phyloP scores from a whole-genome alignment of 345 rosid species.

The Nasturtium officinale region DNA sequence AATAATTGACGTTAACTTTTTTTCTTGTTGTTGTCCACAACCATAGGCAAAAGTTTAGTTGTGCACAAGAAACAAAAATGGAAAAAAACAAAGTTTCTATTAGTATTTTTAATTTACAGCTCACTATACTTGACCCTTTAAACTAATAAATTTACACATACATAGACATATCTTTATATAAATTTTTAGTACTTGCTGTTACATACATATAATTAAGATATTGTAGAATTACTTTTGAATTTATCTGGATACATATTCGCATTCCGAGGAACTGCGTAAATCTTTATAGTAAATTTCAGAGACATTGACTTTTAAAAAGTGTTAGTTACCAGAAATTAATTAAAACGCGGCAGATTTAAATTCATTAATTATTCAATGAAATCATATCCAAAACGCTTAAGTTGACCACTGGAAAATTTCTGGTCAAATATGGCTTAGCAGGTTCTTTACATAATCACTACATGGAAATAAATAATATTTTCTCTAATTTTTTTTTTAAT shows the following conservation, averaged over 20 bases:
- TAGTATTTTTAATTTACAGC: constrained; percentile 21
- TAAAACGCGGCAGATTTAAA: constrained; percentile 12
- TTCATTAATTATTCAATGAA: neutral
- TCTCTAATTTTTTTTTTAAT: neutral
- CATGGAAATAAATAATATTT: neutral
- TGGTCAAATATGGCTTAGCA: constrained; percentile 40
- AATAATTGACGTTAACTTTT: constrained; percentile 23
- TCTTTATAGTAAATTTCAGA: constrained; percentile 12
- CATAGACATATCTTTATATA: constrained; percentile 3
- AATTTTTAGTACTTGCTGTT: neutral
- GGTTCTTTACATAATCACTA: neutral
- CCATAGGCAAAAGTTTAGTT: constrained; percentile 38
- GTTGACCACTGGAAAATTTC: constrained; percentile 20
- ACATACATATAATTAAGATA: neutral
- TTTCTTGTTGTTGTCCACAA: constrained; percentile 31
- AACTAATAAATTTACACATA: neutral
- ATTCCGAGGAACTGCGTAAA: neutral
- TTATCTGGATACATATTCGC: neutral
- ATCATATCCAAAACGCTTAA: constrained; percentile 16
- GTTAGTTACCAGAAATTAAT: neutral
- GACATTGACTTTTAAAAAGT: constrained; percentile 20
- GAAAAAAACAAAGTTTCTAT: neutral
- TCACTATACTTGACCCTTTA: neutral
- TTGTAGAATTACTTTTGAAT: neutral
- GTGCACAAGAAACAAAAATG: constrained; percentile 18